Evolutionary conservation across 2,329 filamentous ascomycete genomes (phyloP), one percentile per base, ranked within the genome.

Genomic region (Eutypa lata): DNA sequence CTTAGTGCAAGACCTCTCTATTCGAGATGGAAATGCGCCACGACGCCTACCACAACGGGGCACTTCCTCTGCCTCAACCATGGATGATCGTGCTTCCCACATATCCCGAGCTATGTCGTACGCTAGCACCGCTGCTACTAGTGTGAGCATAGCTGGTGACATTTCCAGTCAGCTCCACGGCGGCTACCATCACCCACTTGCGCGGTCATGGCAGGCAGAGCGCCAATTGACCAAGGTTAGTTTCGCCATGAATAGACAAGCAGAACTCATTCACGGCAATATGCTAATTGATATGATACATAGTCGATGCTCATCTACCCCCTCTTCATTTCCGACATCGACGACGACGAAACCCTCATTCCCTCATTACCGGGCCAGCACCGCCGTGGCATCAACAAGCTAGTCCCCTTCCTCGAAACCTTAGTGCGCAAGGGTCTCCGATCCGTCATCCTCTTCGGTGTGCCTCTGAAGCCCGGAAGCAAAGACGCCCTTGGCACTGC

Each of bases 301-400:
- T 65, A 96, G 91, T 94, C 92, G 37, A 97, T 97, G 94, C 87
- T 99, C 65, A 97, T 99, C 66, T 97, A 95, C 74, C 94, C 94
- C 13, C 82, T 99, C 61, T 99, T 99, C 77, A 84, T 99, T 60
- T 96, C 94, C 65, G 94, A 99, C 73, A 84, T 90, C 67, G 89
- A 93, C 35, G 90, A 97, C 66, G 93, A 97, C 75, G 90, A 97
- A 76, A 89, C 87, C 14, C 80, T 89, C 16, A 95, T 99, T 53
- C 88, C 92, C 48, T 96, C 92, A 19, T 83, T 99, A 3, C 94
- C 94, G 1, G 91, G 91, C 69, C 93, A 97, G 73, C 79, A 87
- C 73, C 92, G 93, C 66, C 86, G 91, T 55, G 93, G 94, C 57
- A 70, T 97, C 67, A 96, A 95, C 78, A 90, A 87, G 63, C 71